Evolutionary conservation across 2,329 filamentous ascomycete genomes (phyloP), one percentile per base, ranked within the genome.

Genomic region (Aspergillus calidoustus): DNA sequence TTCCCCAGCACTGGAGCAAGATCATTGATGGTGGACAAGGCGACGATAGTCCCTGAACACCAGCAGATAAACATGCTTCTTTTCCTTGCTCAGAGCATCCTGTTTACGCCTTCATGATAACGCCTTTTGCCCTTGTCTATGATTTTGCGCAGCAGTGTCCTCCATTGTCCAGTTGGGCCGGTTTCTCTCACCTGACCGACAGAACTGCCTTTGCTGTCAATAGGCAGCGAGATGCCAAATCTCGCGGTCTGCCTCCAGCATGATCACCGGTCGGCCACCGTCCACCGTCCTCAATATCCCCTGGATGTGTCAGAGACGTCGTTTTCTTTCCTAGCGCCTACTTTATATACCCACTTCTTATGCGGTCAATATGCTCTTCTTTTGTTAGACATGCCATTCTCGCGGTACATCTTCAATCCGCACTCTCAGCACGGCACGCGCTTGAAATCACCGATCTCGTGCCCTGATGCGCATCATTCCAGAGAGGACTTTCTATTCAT

Each of bases 1-100:
- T 97, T 34, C 95, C 94, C 28, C 91, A 97, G 72, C 93, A 97
- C 77, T 99, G 94, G 94, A 88, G 89, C 73, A 97, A 95, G 80
- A 98, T 94, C 2, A 96, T 98, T 69, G 94, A 98, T 66, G 92
- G 93, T 62, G 93, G 97, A 60, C 67, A 71, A 62, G 71, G 68
- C 54, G 71, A 72, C 43, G 72, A 71, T 41, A 69, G 53, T 49
- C 62, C 57, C 53, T 60, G 63, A 71, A 63, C 61, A 64, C 41
- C 57, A 53, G 60, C 54, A 57, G 59, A 41, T 48, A 9, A 44
- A 47, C 48, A 30, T 52, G 25, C 55, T 49, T 64, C 38, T 44
- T 15, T 59, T 70, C 59, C 64, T 63, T 64, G 55, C 60, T 25
- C 22, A 44, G 50, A 58, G 57, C 59, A 65, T 51, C 71, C 66